Evolutionary conservation across 805 yeast genomes (phyloP).

Genomic region (Suhomyces kilbournensis): DNA sequence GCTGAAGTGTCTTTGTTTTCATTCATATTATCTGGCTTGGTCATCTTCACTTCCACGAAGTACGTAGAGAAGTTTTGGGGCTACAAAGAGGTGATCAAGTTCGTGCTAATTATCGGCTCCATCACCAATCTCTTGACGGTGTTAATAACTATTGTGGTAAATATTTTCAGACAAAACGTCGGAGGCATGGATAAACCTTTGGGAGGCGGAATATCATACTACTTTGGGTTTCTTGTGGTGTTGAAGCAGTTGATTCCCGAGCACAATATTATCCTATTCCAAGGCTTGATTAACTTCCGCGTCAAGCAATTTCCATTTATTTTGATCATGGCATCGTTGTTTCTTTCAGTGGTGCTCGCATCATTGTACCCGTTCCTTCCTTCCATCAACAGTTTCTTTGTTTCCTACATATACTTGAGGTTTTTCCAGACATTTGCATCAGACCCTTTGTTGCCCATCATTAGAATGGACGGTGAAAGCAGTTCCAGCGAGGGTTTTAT

Average conservation of each 20-base stretch:
- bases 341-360: slow-evolving; percentile 33
- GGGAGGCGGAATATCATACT: slow-evolving; percentile 51
- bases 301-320: slow-evolving; percentile 62
- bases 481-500: background rate
- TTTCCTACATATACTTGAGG: slow-evolving; percentile 75
- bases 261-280: slow-evolving; percentile 48
- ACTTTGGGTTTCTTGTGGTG: slow-evolving; percentile 55
- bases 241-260: slow-evolving; percentile 59
- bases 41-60: slow-evolving; percentile 40
- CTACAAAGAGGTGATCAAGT: slow-evolving; percentile 45
- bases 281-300: slow-evolving; percentile 46
- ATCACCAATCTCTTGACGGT: slow-evolving; percentile 55
- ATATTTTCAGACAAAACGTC: slow-evolving; percentile 33
- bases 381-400: slow-evolving; percentile 54
- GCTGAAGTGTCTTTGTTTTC: slow-evolving; percentile 53
- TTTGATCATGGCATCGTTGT: slow-evolving; percentile 26
- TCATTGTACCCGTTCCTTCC: slow-evolving; percentile 55
- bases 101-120: slow-evolving; percentile 52
- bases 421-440: slow-evolving; percentile 62
- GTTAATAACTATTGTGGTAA: slow-evolving; percentile 36
- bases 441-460: slow-evolving; percentile 53
- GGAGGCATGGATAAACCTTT: slow-evolving; percentile 43
- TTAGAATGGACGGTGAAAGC: slow-evolving; percentile 23
- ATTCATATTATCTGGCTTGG: slow-evolving; percentile 36
- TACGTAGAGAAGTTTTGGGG: slow-evolving; percentile 56